Evolutionary conservation across 1,284 basidiomycete species (phyloP).

Genomic region (Agroathelia rolfsii): DNA sequence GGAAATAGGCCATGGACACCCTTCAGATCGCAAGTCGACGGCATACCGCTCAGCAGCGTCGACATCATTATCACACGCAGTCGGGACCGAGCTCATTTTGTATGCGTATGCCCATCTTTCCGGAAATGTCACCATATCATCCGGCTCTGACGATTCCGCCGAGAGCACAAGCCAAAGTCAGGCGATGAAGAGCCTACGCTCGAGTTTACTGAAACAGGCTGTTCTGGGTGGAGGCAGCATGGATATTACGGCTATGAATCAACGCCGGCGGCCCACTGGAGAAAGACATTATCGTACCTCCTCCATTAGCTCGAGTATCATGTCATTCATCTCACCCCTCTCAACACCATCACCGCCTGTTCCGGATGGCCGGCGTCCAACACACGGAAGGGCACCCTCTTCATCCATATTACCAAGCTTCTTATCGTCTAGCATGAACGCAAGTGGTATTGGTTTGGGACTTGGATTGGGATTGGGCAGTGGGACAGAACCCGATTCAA

Average conservation of each 20-base stretch:
- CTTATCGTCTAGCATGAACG: constrained; percentile 10
- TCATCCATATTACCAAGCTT: constrained; percentile 15
- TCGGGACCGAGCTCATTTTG: constrained; percentile 63
- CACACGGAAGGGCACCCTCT: constrained; percentile 5
- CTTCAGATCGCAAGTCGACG: constrained; percentile 15
- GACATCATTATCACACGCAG: constrained; percentile 31
- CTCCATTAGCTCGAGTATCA: constrained; percentile 45
- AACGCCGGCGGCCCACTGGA: constrained; percentile 18
- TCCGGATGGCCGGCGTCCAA: constrained; percentile 8
- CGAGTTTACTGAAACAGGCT: constrained; percentile 37
- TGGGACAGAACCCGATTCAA: constrained; percentile 39
- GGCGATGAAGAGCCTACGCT: constrained; percentile 35
- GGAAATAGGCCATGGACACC: constrained; percentile 34
- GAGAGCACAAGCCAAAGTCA: constrained; percentile 36
- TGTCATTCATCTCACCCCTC: constrained; percentile 41
- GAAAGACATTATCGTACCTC: constrained; percentile 36
- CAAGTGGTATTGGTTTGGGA: constrained; percentile 10
- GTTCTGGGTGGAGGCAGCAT: constrained; percentile 67
- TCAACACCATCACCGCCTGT: constrained; percentile 16
- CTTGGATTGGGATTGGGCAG: constrained; percentile 17
- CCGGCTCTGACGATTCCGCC: constrained; percentile 20
- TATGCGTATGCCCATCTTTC: constrained; percentile 81
- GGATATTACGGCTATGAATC: constrained; percentile 50
- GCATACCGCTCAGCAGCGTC: constrained; percentile 29
- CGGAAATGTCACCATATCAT: constrained; percentile 48